Evolutionary conservation across 768 basidiomycete species (phyloP), one percentile per base, ranked within the genome.

Genomic region (Amanita brunnescens): DNA sequence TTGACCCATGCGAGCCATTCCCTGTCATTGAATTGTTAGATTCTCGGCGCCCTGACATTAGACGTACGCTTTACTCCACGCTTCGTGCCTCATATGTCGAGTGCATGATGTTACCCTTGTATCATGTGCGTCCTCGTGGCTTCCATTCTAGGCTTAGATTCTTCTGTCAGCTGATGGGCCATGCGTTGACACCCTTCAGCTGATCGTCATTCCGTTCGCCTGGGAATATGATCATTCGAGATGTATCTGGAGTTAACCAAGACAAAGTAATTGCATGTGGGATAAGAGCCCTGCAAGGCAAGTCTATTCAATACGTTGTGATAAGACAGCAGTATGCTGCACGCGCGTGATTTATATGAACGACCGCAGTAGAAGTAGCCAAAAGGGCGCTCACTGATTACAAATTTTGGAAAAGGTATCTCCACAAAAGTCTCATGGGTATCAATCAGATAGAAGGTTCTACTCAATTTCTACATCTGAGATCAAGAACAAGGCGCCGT

Each of bases 401-500:
- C 21, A 21, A 18, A 4, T 8, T 21, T 7, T 20, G 9, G 39
- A 18, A 40, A 40, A 21, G 39, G 20, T 40, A 40, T 21, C 21
- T 21, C 5, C 20, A 39, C 16, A 38, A 18, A 20, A 9, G 8
- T n/a, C 14, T 37, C 26, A 29, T 7, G 26, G 5, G 26, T 37
- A 39, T 39, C 38, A 40, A 21, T 40, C 13, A 40, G 39, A 40
- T 40, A 40, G 6, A 14, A 8, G 12, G 13, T 3, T 5, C n/a
- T 21, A 40, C 20, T 29, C 5, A 3, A 4, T 29, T 29, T 29
- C 26, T 29, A 29, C 39, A 8, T n/a, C n/a, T 40, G 9, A 6
- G n/a, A 40, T 40, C 9, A 18, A 42, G 62, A 59, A 58, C 79
- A 80, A 20, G 70, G 62, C 20, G 74, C 65, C 29, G 72, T 63